Evolutionary conservation across 2,329 filamentous ascomycete genomes (phyloP).

Genomic region (Cladosporium sp.): DNA sequence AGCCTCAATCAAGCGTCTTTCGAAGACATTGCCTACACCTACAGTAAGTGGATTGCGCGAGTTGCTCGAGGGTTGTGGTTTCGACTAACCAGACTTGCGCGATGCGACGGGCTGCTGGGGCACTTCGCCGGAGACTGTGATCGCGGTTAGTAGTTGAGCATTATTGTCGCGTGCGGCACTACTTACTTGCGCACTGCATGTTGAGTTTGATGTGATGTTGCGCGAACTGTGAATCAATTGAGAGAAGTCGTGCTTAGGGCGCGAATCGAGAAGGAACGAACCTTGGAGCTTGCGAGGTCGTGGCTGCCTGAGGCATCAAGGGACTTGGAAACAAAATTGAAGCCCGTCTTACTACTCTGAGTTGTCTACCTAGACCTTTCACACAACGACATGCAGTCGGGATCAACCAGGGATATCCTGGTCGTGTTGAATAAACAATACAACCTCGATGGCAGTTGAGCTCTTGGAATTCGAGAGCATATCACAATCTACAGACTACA

Average conservation of each 20-base stretch:
- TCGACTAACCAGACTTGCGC: slow-evolving; percentile 77
- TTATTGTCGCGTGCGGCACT: neutral
- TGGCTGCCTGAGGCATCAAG: neutral
- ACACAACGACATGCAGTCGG: neutral
- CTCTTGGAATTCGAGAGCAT: neutral
- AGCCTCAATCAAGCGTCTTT: slow-evolving; percentile 91
- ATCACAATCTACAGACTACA: neutral
- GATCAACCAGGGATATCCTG: neutral
- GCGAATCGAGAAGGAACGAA: neutral
- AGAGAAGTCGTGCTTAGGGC: neutral
- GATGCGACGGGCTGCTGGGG: slow-evolving; percentile 94
- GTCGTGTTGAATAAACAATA: neutral
- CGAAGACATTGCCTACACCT: slow-evolving; percentile 76
- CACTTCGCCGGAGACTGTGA: slow-evolving; percentile 88
- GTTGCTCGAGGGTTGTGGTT: slow-evolving; percentile 10
- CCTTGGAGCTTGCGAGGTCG: neutral
- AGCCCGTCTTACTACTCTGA: too few relatives aligned
- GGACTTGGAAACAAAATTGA: neutral
- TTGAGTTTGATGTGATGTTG: neutral
- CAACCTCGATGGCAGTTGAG: neutral
- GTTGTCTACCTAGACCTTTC: too few relatives aligned
- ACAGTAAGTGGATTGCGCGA: slow-evolving; percentile 38
- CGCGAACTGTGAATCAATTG: neutral
- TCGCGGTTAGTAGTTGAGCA: slow-evolving; percentile 21
- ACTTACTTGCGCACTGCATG: slow-evolving; percentile 44